Percentiles rank a stretch among this genome's conserved stretches.
These are phyloP conservation scores for Aegilops tauschii DNA, from an alignment of 176 grass and related monocot genomes.

Conservation along the genomic window DNA sequence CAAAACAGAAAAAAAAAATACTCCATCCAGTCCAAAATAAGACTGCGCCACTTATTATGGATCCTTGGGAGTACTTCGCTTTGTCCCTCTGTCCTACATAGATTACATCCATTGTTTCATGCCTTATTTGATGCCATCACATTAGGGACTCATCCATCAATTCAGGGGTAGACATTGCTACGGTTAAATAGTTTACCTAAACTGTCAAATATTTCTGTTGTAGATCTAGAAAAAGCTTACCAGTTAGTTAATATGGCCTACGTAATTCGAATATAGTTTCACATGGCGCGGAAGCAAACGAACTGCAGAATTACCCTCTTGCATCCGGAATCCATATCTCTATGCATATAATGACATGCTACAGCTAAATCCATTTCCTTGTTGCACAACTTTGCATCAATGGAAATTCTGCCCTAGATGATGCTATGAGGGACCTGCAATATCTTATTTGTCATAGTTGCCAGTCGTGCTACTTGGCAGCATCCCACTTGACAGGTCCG, in stretches of 20 bases:
- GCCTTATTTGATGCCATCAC: not conserved
- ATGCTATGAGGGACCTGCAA: not conserved
- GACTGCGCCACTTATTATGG: too few species aligned
- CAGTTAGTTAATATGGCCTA: not conserved
- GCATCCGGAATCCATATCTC: not conserved
- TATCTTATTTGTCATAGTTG: conserved; percentile 17
- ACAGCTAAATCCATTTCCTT: not conserved
- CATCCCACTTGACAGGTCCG: conserved; percentile 9
- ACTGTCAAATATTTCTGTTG: not conserved
- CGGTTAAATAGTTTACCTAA: not conserved
- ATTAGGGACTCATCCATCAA: not conserved
- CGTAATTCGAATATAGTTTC: not conserved
- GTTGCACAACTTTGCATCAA: not conserved
- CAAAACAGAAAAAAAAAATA: not conserved
- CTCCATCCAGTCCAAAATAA: too few species aligned
- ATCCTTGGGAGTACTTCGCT: not conserved
- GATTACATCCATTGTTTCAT: not conserved
- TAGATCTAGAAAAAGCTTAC: not conserved
- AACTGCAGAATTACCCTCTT: not conserved
- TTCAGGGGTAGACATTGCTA: not conserved
- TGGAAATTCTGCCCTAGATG: conserved; percentile 14
- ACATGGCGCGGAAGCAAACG: not conserved
- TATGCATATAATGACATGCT: not conserved
- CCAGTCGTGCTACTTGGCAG: not conserved
- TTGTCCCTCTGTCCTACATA: not conserved